These are phyloP conservation scores for Chrysanthemum lavandulifolium DNA, from an alignment of 129 eudicot genomes.

Conservation along the genomic window DNA sequence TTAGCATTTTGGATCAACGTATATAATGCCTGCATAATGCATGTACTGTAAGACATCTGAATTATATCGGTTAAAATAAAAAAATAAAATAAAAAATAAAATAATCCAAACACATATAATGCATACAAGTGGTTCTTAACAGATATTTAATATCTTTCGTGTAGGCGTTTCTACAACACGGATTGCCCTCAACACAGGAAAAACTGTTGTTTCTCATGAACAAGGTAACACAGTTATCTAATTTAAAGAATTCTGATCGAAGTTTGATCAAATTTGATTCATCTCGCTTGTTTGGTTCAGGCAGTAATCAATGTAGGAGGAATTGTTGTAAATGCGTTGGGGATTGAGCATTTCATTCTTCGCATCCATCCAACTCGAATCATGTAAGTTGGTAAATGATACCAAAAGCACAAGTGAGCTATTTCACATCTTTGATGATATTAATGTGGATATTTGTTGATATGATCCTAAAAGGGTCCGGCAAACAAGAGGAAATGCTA, in stretches of 20 bases:
- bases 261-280: neutral
- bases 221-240: conserved; percentile 46
- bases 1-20: conserved; percentile 96
- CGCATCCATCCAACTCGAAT: conserved; percentile 55
- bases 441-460: neutral
- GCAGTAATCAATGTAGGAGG: conserved; percentile 90
- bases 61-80: neutral
- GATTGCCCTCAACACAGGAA: conserved; percentile 86
- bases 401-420: neutral
- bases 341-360: conserved; percentile 85
- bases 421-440: neutral
- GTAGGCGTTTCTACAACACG: conserved; percentile 89
- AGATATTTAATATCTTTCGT: neutral
- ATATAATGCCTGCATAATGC: conserved; percentile 93
- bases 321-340: conserved; percentile 73
- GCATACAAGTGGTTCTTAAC: neutral
- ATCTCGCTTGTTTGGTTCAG: conserved; percentile 35
- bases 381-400: conserved; percentile 44
- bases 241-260: neutral
- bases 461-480: conserved; percentile 45
- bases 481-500: conserved; percentile 75
- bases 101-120: neutral
- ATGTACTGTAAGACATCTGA: conserved; percentile 73
- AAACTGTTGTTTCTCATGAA: conserved; percentile 60
- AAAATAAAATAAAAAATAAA: neutral